phyloP scores from a whole-genome alignment of 371 early-diverging fungal species.

The Mortierella sp. region DNA sequence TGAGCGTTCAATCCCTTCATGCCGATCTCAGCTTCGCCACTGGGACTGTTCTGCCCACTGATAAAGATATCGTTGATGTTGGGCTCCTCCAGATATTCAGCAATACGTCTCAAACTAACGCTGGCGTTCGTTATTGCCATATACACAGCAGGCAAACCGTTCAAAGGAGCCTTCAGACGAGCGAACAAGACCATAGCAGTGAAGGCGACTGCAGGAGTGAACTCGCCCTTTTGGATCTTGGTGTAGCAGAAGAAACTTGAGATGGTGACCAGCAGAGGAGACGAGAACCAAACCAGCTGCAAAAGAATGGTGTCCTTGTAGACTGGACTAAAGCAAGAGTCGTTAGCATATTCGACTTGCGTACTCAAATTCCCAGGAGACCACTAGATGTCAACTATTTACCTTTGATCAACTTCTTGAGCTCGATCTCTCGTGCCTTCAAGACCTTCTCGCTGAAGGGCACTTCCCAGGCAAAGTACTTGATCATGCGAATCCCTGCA shows the following conservation, averaged over 20 bases:
- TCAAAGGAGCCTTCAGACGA: slow-evolving; percentile 66
- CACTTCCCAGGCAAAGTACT: slow-evolving; percentile 78
- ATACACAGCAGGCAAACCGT: slow-evolving; percentile 65
- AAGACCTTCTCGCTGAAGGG: slow-evolving; percentile 64
- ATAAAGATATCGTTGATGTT: slow-evolving; percentile 56
- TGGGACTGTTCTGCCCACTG: slow-evolving; percentile 14
- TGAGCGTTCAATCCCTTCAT: slow-evolving; percentile 61
- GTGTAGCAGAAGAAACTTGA: slow-evolving; percentile 69
- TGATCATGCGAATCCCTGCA: slow-evolving; percentile 76
- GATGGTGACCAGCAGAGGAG: slow-evolving; percentile 67
- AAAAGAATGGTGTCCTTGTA: slow-evolving; percentile 57
- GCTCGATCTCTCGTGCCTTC: slow-evolving; percentile 62
- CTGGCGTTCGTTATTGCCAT: slow-evolving; percentile 66
- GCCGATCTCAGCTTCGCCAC: slow-evolving; percentile 56
- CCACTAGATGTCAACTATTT: no score
- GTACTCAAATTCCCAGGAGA: no score
- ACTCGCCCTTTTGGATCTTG: slow-evolving; percentile 63
- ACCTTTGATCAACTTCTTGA: slow-evolving; percentile 58
- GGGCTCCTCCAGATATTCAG: slow-evolving; percentile 64
- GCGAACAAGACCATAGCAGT: slow-evolving; percentile 69
- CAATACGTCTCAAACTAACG: slow-evolving; percentile 65
- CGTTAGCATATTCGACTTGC: no score
- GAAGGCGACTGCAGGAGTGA: slow-evolving; percentile 72
- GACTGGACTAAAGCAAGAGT: slow-evolving; percentile 1
- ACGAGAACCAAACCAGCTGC: slow-evolving; percentile 57